Percentiles rank a stretch among this genome's conserved stretches.
Conservation (phyloP, 768 basidiomycete species). For the Cyathus striatus region DNA sequence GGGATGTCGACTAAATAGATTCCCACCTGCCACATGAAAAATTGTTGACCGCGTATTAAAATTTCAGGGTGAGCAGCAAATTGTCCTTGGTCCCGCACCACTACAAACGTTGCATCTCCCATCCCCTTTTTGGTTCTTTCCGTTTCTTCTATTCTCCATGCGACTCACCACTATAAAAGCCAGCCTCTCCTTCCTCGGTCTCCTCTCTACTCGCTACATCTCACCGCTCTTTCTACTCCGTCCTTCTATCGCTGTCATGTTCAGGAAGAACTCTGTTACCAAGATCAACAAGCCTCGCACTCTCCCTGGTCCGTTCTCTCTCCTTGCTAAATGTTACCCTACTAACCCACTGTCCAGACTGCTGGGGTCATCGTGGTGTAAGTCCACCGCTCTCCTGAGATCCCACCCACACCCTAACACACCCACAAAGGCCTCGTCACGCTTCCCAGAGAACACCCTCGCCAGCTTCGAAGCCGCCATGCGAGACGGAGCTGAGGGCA, state of each 20-base stretch:
- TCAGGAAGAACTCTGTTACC: no score
- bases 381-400: constrained; percentile 10
- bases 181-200: neutral
- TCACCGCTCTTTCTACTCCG: no score
- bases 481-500: constrained; percentile 90
- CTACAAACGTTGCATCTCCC: no score
- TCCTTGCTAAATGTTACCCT: neutral
- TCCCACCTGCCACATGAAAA: no score
- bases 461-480: constrained; percentile 95
- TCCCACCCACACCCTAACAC: neutral
- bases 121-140: no score
- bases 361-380: constrained; percentile 57
- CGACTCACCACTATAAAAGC: no score
- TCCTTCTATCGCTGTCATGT: no score
- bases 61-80: no score
- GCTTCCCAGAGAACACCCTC: constrained; percentile 91
- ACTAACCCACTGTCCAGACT: constrained; percentile 39
- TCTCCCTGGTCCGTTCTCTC: neutral
- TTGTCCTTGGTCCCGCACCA: no score
- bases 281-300: constrained; percentile 3
- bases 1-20: no score
- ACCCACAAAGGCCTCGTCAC: constrained; percentile 65
- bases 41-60: no score
- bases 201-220: neutral
- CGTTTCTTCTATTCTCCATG: no score